Evolutionary conservation across 2,329 filamentous ascomycete genomes (phyloP).

Genomic region (Cephalotrichum gorgonifer): DNA sequence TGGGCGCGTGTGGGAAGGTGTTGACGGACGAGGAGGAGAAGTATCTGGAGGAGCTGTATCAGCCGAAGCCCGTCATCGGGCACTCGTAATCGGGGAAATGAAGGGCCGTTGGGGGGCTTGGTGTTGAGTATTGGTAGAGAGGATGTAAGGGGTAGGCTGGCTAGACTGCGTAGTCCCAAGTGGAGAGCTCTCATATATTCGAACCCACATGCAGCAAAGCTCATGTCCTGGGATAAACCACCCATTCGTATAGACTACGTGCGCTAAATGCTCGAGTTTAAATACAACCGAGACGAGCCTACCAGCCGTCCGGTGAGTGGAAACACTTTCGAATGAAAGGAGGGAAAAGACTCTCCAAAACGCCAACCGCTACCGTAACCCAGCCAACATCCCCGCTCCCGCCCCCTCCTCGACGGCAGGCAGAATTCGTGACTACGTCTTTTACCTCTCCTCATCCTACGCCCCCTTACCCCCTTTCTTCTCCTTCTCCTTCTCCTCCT

Average conservation of each 20-base stretch:
- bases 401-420: neutral
- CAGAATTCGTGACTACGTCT: neutral
- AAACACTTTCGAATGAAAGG: too few species aligned
- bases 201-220: too few species aligned
- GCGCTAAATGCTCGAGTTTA: neutral
- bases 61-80: slow-evolving; percentile 33
- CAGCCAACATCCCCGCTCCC: neutral
- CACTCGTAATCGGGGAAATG: neutral
- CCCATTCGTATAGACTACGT: too few species aligned
- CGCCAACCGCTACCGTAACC: neutral
- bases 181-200: too few species aligned
- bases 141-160: neutral
- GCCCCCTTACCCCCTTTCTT: slow-evolving; percentile 12
- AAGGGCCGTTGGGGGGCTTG: too few species aligned
- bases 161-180: too few species aligned
- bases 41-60: slow-evolving; percentile 53
- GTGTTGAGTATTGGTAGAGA: too few species aligned
- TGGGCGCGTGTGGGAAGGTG: slow-evolving; percentile 30
- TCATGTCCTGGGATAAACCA: neutral
- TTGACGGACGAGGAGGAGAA: slow-evolving; percentile 47
- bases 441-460: slow-evolving; percentile 4
- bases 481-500: slow-evolving; percentile 13
- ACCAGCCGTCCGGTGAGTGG: neutral
- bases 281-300: neutral
- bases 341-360: neutral